These are phyloP conservation scores for Cyclotella cryptica DNA, from an alignment of 108 stramenopile genomes.

Conservation along the genomic window DNA sequence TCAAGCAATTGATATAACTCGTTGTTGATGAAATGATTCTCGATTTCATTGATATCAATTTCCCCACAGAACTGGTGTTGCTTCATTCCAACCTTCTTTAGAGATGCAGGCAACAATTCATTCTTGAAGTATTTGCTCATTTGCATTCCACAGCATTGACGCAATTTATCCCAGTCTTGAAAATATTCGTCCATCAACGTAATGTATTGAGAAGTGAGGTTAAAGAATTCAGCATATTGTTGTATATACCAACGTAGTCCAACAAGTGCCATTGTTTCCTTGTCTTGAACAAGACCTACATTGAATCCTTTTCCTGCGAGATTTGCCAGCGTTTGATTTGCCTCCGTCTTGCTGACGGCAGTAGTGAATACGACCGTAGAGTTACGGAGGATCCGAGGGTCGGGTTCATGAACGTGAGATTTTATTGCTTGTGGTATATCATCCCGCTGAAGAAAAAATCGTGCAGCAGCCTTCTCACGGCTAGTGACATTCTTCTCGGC, in stretches of 20 bases:
- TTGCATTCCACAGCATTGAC: constrained; percentile 17
- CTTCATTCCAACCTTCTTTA: not conserved
- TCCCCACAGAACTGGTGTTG: not conserved
- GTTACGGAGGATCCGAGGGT: not conserved
- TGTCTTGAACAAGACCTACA: not conserved
- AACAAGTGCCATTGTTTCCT: no score
- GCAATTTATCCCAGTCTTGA: constrained; percentile 5
- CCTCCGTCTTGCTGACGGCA: not conserved
- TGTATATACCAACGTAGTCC: no score
- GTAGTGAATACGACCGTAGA: constrained; percentile 4
- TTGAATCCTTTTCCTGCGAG: not conserved
- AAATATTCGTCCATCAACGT: constrained; percentile 7
- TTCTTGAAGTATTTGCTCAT: constrained; percentile 18
- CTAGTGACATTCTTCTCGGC: no score
- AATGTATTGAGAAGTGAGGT: not conserved
- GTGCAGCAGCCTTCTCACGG: not conserved
- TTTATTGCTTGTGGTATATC: constrained; percentile 12
- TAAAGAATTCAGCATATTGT: not conserved
- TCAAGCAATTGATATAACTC: constrained; percentile 9
- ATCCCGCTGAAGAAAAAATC: constrained; percentile 1
- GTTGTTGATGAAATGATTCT: constrained; percentile 2
- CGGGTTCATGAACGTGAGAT: not conserved
- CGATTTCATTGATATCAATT: not conserved
- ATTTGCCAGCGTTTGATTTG: not conserved
- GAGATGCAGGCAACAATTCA: constrained; percentile 6